A percentile compares a stretch with the other conserved stretches of the same genome.
Evolutionary conservation across 192 early-diverging fungal genomes (phyloP).

Genomic region (Umbelopsis vinacea): DNA sequence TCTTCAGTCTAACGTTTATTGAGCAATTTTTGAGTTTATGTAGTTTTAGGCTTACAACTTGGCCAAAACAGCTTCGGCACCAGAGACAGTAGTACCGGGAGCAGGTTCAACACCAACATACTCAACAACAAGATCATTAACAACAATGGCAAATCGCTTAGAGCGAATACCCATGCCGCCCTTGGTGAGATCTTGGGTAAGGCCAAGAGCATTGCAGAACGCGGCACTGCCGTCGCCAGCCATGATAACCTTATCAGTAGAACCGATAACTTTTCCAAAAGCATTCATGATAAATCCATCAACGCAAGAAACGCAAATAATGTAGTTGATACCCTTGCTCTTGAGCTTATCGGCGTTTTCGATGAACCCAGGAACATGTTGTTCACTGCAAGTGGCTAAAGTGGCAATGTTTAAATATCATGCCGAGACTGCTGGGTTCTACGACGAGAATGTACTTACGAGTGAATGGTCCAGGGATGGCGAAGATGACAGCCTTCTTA

Average conservation of each 20-base stretch:
- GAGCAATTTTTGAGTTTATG: too few species aligned
- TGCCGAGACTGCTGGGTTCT: too few species aligned
- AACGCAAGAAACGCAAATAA: constrained; percentile 67
- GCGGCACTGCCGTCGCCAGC: constrained; percentile 77
- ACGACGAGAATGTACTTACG: background rate
- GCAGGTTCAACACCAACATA: constrained; percentile 71
- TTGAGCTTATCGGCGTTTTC: constrained; percentile 59
- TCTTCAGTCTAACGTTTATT: too few species aligned
- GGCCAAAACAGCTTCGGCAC: constrained; percentile 59
- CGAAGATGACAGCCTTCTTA: constrained; percentile 70
- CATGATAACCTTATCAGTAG: constrained; percentile 65
- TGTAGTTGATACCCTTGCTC: constrained; percentile 69
- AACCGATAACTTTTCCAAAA: constrained; percentile 53
- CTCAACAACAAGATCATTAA: constrained; percentile 72
- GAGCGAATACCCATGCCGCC: constrained; percentile 71
- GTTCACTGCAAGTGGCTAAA: constrained; percentile 69
- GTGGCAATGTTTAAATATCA: constrained; percentile 31
- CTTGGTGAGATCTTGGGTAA: constrained; percentile 62
- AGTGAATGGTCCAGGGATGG: constrained; percentile 58
- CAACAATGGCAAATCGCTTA: constrained; percentile 73
- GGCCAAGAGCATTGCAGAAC: constrained; percentile 69
- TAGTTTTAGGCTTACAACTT: constrained; percentile 42
- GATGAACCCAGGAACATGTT: constrained; percentile 72
- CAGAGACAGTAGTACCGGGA: constrained; percentile 54
- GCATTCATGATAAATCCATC: constrained; percentile 63